Conservation (phyloP, 257 asterid genomes). For the Forsythia suspensa region DNA sequence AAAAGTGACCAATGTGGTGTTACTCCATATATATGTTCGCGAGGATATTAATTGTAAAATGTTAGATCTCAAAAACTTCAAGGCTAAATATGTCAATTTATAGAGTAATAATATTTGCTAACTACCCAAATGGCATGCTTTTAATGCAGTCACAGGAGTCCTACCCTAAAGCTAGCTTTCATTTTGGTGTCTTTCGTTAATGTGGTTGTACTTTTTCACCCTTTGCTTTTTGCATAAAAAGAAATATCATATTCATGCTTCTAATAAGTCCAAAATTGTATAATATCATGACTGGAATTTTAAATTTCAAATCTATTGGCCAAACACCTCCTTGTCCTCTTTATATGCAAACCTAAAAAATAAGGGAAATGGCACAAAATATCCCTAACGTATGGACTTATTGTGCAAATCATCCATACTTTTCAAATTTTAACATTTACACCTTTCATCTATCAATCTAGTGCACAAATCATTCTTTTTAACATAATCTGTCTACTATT, state of each 20-base stretch:
- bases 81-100: neutral
- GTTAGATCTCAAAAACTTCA: neutral
- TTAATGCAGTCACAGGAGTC: slow-evolving; percentile 38
- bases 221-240: neutral
- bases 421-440: no score
- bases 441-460: no score
- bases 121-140: slow-evolving; percentile 23
- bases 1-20: no score
- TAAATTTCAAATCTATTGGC: neutral
- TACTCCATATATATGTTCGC: no score
- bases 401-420: no score
- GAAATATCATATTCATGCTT: no score
- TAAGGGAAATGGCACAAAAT: no score
- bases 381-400: no score
- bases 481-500: no score
- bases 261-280: no score
- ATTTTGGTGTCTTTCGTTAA: slow-evolving; percentile 22
- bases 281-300: neutral
- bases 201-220: neutral
- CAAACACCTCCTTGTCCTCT: neutral
- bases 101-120: neutral
- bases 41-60: no score
- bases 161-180: neutral
- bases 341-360: neutral
- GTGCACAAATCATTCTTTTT: no score